A percentile compares a stretch with the other conserved stretches of the same genome.
These are phyloP conservation scores for Taxillus chinensis DNA, from an alignment of 164 flowering plant species.

Conservation along the genomic window DNA sequence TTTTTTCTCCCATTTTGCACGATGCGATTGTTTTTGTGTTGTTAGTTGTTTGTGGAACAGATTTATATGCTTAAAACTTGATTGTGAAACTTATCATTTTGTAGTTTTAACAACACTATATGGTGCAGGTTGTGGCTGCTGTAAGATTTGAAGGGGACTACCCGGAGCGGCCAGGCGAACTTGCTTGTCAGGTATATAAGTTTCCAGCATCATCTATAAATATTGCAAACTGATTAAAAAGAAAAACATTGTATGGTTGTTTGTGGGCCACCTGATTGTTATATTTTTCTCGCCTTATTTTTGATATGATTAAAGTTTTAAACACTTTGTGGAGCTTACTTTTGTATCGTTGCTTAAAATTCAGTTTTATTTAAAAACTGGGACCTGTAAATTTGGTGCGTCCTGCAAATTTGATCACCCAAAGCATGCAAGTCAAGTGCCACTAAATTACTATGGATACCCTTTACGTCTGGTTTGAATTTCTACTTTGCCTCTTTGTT, in stretches of 20 bases:
- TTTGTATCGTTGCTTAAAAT: not conserved
- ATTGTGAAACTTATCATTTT: not conserved
- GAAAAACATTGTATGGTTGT: too few relatives aligned
- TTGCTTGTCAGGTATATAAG: slow-evolving; percentile 28
- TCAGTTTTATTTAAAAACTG: slow-evolving; percentile 1
- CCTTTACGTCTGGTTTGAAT: slow-evolving; percentile 30
- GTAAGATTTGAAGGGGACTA: slow-evolving; percentile 34
- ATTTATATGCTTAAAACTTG: not conserved
- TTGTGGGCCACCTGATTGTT: too few relatives aligned
- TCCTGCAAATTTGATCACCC: slow-evolving; percentile 19
- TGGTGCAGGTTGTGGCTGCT: slow-evolving; percentile 28
- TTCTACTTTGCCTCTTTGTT: not conserved
- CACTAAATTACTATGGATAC: slow-evolving; percentile 25
- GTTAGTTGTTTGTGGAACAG: too few relatives aligned
- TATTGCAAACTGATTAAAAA: too few relatives aligned
- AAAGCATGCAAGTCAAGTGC: slow-evolving; percentile 24
- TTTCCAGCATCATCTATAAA: not conserved
- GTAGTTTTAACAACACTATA: not conserved
- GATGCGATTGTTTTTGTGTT: too few relatives aligned
- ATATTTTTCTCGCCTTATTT: too few relatives aligned
- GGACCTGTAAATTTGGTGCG: slow-evolving; percentile 4
- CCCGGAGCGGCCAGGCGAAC: slow-evolving; percentile 39
- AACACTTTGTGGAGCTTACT: not conserved
- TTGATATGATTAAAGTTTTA: too few relatives aligned
- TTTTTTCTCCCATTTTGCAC: too few relatives aligned